Evolutionary conservation across 2,329 filamentous ascomycete species (phyloP).

Genomic region (Venturia aucupariae): DNA sequence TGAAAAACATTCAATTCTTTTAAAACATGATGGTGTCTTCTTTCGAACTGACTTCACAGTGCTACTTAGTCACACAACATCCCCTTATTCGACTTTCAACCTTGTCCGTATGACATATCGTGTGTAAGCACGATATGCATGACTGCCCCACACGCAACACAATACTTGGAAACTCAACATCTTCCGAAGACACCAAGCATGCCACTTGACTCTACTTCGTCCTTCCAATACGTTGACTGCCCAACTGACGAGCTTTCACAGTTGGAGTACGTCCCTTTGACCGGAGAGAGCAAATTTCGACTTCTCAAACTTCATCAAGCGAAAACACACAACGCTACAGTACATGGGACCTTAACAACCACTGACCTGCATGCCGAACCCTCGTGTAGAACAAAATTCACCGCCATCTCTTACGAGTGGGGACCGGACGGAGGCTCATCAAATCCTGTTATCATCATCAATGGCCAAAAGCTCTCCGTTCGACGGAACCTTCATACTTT

Average conservation of each 20-base stretch:
- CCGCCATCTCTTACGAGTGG: conserved; percentile 6
- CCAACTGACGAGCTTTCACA: background rate
- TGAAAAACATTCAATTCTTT: background rate
- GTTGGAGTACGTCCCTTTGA: background rate
- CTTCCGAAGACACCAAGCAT: background rate
- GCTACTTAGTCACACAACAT: background rate
- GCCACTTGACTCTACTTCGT: background rate
- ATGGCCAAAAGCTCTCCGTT: background rate
- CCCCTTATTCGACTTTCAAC: background rate
- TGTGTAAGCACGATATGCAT: background rate
- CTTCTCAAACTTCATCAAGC: background rate
- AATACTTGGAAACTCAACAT: background rate
- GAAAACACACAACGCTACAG: background rate
- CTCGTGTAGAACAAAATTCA: background rate
- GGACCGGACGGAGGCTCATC: background rate
- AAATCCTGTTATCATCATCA: background rate
- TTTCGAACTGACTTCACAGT: background rate
- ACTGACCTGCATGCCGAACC: background rate
- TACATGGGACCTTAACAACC: background rate
- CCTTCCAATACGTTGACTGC: background rate
- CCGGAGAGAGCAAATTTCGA: background rate
- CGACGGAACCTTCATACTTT: background rate
- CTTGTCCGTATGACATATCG: no score
- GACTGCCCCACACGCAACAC: background rate
- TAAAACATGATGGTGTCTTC: background rate